Evolutionary conservation across 2,329 filamentous ascomycete genomes (phyloP).

Genomic region (Neobulgaria alba): DNA sequence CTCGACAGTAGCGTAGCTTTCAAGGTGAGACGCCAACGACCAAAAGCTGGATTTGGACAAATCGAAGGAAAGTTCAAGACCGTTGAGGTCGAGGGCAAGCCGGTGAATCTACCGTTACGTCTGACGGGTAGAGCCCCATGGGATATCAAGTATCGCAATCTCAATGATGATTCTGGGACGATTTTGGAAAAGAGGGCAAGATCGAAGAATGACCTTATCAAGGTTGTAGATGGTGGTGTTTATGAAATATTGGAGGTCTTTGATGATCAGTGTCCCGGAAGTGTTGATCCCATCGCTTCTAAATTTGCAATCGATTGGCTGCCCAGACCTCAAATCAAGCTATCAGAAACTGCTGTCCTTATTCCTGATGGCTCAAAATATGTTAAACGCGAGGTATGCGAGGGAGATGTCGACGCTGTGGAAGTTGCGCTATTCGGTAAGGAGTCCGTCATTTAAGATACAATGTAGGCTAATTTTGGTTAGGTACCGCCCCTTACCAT

Average conservation of each 20-base stretch:
- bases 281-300: conserved; percentile 64
- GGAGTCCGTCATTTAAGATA: conserved; percentile 16
- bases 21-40: conserved; percentile 78
- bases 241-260: conserved; percentile 73
- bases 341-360: conserved; percentile 58
- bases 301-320: conserved; percentile 81
- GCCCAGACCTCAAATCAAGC: conserved; percentile 62
- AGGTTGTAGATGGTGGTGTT: conserved; percentile 57
- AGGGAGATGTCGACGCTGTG: conserved; percentile 86
- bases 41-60: conserved; percentile 75
- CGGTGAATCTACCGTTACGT: conserved; percentile 69
- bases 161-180: conserved; percentile 40
- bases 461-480: conserved; percentile 7
- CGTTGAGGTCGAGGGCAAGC: conserved; percentile 67
- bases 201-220: conserved; percentile 59
- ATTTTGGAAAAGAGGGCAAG: conserved; percentile 37
- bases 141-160: conserved; percentile 67
- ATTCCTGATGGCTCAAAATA: conserved; percentile 46
- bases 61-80: conserved; percentile 72
- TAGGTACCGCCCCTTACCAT: conserved; percentile 71
- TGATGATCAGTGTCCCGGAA: conserved; percentile 75
- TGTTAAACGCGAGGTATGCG: conserved; percentile 76
- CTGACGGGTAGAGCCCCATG: conserved; percentile 82
- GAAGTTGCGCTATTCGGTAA: conserved; percentile 72
- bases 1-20: conserved; percentile 81